Conservation (phyloP, 2,329 filamentous ascomycete species). For the Aspergillus sp. region DNA sequence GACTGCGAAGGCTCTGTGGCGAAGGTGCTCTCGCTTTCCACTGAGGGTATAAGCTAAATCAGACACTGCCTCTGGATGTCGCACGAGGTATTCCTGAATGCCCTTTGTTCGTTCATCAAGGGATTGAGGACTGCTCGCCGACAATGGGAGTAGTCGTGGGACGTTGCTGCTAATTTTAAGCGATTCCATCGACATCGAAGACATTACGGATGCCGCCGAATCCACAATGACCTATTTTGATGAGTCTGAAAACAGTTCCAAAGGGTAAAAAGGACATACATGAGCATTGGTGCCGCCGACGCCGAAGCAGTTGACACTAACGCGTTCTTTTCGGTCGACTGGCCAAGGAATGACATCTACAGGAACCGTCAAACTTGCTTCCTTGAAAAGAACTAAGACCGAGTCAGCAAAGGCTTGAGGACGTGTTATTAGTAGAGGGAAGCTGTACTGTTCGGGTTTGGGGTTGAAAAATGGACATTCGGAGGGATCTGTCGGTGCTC, state of each 20-base stretch:
- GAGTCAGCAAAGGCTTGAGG: background rate
- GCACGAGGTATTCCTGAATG: background rate
- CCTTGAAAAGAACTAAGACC: constrained; percentile 10
- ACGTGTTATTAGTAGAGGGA: background rate
- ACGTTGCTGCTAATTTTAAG: background rate
- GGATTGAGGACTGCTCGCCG: background rate
- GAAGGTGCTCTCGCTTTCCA: background rate
- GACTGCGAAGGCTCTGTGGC: background rate
- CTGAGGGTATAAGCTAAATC: constrained; percentile 1
- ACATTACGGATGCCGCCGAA: background rate
- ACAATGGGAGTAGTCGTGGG: background rate
- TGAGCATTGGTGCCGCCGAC: constrained; percentile 18
- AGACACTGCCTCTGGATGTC: background rate
- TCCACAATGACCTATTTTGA: background rate
- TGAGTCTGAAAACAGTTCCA: background rate
- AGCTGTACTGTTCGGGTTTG: constrained; percentile 19
- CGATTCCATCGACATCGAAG: background rate
- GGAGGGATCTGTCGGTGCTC: constrained; percentile 19
- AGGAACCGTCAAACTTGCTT: constrained; percentile 5
- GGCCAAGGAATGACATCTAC: constrained; percentile 20
- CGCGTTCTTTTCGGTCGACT: constrained; percentile 10
- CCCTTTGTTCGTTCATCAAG: background rate
- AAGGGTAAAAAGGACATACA: background rate
- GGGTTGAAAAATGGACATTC: constrained; percentile 20
- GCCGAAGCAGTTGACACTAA: constrained; percentile 30